Conservation (phyloP, 352 stramenopile species). For the Elongisporangium prolatum region DNA sequence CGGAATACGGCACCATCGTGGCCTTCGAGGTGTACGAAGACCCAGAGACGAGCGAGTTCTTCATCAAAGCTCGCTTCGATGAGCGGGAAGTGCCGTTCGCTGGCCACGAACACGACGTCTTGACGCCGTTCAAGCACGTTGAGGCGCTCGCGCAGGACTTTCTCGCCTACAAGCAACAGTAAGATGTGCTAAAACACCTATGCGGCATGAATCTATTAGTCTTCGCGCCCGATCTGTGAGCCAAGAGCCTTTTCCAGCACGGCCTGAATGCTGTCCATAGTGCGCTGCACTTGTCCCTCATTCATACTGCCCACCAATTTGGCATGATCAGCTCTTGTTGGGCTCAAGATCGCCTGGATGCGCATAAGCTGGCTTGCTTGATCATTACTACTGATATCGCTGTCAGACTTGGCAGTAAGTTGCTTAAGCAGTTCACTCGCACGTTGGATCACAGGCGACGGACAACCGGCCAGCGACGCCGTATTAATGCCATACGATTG, state of each 20-base stretch:
- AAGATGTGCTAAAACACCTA: too few relatives aligned
- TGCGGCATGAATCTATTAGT: too few relatives aligned
- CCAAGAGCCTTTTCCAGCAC: too few relatives aligned
- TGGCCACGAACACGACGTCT: constrained; percentile 40
- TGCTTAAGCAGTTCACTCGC: constrained; percentile 38
- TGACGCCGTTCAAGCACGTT: constrained; percentile 66
- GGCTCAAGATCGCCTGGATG: too few relatives aligned
- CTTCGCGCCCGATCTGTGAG: too few relatives aligned
- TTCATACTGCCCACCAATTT: too few relatives aligned
- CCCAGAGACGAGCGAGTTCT: constrained; percentile 32
- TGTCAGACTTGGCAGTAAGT: too few relatives aligned
- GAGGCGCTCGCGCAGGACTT: constrained; percentile 51
- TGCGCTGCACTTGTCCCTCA: too few relatives aligned
- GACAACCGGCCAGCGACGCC: constrained; percentile 64
- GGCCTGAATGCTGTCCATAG: too few relatives aligned
- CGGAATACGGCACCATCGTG: constrained; percentile 67
- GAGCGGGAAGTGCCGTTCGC: constrained; percentile 41
- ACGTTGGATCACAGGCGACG: constrained; percentile 33
- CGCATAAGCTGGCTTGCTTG: too few relatives aligned
- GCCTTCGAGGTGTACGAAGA: constrained; percentile 70
- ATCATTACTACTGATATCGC: too few relatives aligned
- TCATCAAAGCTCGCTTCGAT: constrained; percentile 60
- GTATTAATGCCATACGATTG: constrained; percentile 82
- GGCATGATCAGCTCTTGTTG: too few relatives aligned
- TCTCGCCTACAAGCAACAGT: constrained; percentile 22